Evolutionary conservation across 2,329 filamentous ascomycete species (phyloP).

Genomic region (Sporothrix curviconia): DNA sequence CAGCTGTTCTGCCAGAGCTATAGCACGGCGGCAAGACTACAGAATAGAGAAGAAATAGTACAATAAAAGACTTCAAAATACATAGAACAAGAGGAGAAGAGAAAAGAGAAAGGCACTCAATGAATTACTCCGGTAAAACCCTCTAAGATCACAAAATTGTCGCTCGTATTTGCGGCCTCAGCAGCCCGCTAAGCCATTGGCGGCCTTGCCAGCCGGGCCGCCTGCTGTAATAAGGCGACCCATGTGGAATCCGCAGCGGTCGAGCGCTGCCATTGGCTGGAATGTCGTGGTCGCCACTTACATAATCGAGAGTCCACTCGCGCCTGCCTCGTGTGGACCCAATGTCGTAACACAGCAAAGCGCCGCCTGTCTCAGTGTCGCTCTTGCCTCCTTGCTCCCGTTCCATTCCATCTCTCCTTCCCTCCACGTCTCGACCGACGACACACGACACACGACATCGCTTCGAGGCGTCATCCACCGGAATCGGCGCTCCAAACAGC

Average conservation of each 20-base stretch:
- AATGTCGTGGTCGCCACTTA: background rate
- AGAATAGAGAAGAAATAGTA: no score
- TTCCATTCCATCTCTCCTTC: background rate
- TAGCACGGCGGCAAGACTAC: no score
- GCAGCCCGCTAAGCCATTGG: background rate
- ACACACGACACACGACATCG: background rate
- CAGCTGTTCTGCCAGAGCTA: no score
- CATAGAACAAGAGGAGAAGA: no score
- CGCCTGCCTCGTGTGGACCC: background rate
- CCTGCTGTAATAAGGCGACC: background rate
- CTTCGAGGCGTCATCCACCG: background rate
- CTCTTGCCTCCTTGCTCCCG: constrained; percentile 1
- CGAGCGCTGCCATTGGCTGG: background rate
- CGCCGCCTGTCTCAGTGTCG: no score
- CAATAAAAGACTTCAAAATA: no score
- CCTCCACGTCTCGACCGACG: background rate
- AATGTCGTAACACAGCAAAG: constrained; percentile 3
- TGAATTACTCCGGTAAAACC: no score
- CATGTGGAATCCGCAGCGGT: background rate
- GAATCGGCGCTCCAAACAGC: no score
- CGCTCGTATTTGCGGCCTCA: background rate
- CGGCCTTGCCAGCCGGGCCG: background rate
- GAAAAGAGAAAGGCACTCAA: no score
- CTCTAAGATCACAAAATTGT: no score
- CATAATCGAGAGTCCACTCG: background rate